Percentiles rank a stretch among this genome's conserved stretches.
Evolutionary conservation across 148 eudicot genomes (phyloP).

Genomic region (Silene latifolia): DNA sequence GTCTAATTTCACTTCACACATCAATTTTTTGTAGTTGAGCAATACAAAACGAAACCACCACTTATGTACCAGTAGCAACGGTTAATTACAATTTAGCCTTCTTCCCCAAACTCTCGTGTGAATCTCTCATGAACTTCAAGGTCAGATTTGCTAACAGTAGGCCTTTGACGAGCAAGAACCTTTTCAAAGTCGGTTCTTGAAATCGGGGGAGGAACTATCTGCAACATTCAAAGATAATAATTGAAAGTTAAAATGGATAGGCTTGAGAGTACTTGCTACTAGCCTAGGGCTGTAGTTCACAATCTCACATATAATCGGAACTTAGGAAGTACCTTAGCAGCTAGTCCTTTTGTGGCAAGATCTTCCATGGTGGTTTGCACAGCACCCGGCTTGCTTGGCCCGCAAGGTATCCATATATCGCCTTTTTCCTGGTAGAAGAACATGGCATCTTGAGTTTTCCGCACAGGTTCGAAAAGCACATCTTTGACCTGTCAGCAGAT

Average conservation of each 20-base stretch:
- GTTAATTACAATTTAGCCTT: conserved; percentile 39
- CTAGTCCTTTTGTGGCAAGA: conserved; percentile 78
- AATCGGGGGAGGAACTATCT: conserved; percentile 92
- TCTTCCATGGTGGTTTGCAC: conserved; percentile 90
- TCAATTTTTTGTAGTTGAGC: conserved; percentile 11
- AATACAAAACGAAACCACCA: background rate
- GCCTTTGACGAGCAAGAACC: conserved; percentile 88
- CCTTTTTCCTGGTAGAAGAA: conserved; percentile 52
- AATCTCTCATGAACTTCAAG: conserved; percentile 92
- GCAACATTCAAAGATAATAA: conserved; percentile 24
- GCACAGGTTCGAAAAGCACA: conserved; percentile 94
- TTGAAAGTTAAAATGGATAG: background rate
- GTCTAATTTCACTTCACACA: conserved; percentile 22
- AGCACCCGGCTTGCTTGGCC: conserved; percentile 87
- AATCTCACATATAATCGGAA: background rate
- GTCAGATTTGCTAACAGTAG: conserved; percentile 91
- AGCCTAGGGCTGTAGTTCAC: background rate
- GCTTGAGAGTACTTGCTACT: background rate
- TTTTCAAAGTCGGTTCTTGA: conserved; percentile 77
- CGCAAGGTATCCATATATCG: conserved; percentile 79
- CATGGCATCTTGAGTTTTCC: conserved; percentile 98
- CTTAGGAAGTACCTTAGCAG: conserved; percentile 53
- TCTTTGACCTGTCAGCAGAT: conserved; percentile 68
- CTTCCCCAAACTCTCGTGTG: conserved; percentile 92
- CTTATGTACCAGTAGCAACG: conserved; percentile 18